Evolutionary conservation across 768 basidiomycete species (phyloP).

Genomic region (Russula earlei): DNA sequence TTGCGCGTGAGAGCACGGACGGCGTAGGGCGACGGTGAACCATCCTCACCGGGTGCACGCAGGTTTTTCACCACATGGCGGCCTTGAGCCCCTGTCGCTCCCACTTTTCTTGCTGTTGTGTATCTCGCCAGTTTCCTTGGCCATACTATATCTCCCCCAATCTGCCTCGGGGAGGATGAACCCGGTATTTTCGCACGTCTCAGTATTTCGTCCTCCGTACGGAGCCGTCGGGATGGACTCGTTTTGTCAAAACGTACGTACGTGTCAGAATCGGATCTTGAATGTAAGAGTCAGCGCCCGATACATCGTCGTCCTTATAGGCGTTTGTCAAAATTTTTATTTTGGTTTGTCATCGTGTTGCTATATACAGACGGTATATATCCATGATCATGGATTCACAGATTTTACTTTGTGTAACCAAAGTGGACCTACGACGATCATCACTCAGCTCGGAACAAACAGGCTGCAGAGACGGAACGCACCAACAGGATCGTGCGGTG

Average conservation of each 20-base stretch:
- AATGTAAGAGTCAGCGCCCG: no score
- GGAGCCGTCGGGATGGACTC: no score
- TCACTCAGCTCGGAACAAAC: background rate
- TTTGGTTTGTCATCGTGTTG: background rate
- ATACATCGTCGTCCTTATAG: no score
- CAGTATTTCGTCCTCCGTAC: no score
- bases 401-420: constrained; percentile 24
- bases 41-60: constrained; percentile 27
- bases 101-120: constrained; percentile 21
- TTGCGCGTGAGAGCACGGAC: constrained; percentile 34
- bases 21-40: constrained; percentile 32
- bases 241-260: no score
- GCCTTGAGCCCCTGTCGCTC: constrained; percentile 38
- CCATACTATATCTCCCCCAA: no score
- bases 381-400: background rate
- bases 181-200: no score
- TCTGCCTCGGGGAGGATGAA: no score
- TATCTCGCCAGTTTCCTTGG: no score
- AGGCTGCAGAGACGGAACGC: background rate
- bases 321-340: background rate
- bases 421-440: constrained; percentile 22
- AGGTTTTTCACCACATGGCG: constrained; percentile 30
- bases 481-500: constrained; percentile 42
- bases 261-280: no score
- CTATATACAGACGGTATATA: background rate